Conservation (phyloP, 306 rosid species). For the Delonix regia region DNA sequence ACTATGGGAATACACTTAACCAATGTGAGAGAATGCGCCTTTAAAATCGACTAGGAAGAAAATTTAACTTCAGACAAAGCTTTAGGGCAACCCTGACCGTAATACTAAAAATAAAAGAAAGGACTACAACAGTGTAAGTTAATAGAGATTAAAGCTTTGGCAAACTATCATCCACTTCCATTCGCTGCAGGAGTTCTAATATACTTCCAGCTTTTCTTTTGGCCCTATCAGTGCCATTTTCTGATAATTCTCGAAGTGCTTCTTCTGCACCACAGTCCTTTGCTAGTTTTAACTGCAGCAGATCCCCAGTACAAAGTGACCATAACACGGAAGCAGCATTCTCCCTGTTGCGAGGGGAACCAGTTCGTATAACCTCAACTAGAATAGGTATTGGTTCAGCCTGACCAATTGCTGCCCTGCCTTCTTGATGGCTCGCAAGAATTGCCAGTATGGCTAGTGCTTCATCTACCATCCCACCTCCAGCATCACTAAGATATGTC, state of each 20-base stretch:
- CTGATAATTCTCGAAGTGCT: conserved; percentile 79
- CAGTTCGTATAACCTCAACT: conserved; percentile 83
- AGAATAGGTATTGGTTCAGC: conserved; percentile 72
- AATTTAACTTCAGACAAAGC: background rate
- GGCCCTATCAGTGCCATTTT: conserved; percentile 94
- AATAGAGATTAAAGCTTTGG: conserved; percentile 33
- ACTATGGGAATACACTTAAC: background rate
- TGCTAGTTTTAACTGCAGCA: conserved; percentile 69
- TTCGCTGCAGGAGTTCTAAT: conserved; percentile 64
- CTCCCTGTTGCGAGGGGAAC: conserved; percentile 95
- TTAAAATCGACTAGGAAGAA: background rate
- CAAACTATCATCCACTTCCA: conserved; percentile 50
- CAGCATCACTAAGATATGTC: conserved; percentile 78
- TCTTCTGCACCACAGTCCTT: conserved; percentile 81
- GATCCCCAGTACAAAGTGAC: conserved; percentile 77
- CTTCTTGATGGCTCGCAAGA: conserved; percentile 89
- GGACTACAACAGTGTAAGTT: conserved; percentile 30
- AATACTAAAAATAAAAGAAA: background rate
- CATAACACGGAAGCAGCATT: conserved; percentile 89
- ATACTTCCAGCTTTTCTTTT: conserved; percentile 89
- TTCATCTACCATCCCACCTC: conserved; percentile 98
- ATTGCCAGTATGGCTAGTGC: conserved; percentile 93
- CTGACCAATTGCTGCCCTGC: conserved; percentile 69
- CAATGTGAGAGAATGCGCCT: background rate
- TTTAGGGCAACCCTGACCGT: background rate